A percentile compares a stretch with the other conserved stretches of the same genome.
Evolutionary conservation across 2,329 filamentous ascomycete species (phyloP).

Genomic region (Cryphonectria nitschkei): DNA sequence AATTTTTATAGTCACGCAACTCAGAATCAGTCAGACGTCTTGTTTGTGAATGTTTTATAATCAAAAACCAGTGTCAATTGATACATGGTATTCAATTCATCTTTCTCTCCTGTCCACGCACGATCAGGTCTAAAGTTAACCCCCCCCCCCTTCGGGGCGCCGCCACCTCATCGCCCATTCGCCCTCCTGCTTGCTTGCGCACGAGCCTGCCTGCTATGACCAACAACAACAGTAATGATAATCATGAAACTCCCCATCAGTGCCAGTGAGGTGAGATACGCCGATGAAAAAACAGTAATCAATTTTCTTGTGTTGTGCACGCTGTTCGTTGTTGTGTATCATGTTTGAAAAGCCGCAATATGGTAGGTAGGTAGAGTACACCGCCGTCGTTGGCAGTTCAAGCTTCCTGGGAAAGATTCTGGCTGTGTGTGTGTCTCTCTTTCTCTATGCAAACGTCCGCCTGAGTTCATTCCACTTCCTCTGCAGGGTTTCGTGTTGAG

Average conservation of each 20-base stretch:
- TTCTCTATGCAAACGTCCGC: constrained; percentile 49
- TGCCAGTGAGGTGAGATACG: background rate
- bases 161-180: background rate
- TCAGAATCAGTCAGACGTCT: background rate
- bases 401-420: background rate
- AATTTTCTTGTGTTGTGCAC: background rate
- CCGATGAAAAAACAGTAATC: background rate
- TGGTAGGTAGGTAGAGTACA: background rate
- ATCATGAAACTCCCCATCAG: background rate
- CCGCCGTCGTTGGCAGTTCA: background rate
- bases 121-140: background rate
- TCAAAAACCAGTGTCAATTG: constrained; percentile 9
- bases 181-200: background rate
- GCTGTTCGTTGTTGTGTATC: constrained; percentile 2
- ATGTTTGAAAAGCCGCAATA: constrained; percentile 1
- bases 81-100: constrained; percentile 1
- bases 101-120: background rate
- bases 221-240: background rate
- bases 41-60: background rate
- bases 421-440: background rate
- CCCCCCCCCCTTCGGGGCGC: background rate
- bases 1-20: background rate
- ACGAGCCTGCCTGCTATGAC: background rate
- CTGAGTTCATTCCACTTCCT: constrained; percentile 79
- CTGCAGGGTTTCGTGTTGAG: constrained; percentile 70